Evolutionary conservation across 805 yeast species (phyloP).

Genomic region (Tetrapisispora taiwanensis): DNA sequence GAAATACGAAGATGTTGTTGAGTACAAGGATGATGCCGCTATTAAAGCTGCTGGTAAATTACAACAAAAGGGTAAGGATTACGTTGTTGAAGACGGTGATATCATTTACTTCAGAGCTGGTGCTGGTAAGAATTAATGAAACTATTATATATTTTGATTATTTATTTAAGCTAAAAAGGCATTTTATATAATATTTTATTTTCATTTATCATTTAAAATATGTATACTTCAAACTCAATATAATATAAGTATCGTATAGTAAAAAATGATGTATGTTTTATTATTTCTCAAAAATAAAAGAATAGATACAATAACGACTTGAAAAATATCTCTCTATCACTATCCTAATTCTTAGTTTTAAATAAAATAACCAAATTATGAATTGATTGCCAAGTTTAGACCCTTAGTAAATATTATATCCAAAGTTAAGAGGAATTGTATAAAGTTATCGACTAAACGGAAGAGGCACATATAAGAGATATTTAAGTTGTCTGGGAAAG

Average conservation of each 20-base stretch:
- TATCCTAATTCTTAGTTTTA: no score
- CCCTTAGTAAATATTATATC: no score
- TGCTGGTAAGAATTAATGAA: slow-evolving; percentile 65
- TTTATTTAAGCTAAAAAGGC: no score
- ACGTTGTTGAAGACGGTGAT: slow-evolving; percentile 92
- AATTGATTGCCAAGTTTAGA: no score
- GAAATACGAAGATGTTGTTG: slow-evolving; percentile 70
- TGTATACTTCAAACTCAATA: not conserved
- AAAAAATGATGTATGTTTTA: not conserved
- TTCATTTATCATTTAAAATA: not conserved
- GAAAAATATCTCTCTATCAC: no score
- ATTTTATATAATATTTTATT: no score
- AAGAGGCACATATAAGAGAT: no score
- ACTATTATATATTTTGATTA: not conserved
- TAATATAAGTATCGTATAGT: not conserved
- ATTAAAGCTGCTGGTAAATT: slow-evolving; percentile 86
- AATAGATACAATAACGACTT: not conserved
- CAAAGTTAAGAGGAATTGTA: no score
- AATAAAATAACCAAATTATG: no score
- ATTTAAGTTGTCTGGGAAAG: no score
- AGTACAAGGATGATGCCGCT: slow-evolving; percentile 67
- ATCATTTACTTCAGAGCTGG: slow-evolving; percentile 88
- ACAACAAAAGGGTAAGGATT: slow-evolving; percentile 85
- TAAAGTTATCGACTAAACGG: no score
- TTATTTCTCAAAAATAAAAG: not conserved